phyloP scores from a whole-genome alignment of 108 stramenopile species.

The Conticribra guillardii region DNA sequence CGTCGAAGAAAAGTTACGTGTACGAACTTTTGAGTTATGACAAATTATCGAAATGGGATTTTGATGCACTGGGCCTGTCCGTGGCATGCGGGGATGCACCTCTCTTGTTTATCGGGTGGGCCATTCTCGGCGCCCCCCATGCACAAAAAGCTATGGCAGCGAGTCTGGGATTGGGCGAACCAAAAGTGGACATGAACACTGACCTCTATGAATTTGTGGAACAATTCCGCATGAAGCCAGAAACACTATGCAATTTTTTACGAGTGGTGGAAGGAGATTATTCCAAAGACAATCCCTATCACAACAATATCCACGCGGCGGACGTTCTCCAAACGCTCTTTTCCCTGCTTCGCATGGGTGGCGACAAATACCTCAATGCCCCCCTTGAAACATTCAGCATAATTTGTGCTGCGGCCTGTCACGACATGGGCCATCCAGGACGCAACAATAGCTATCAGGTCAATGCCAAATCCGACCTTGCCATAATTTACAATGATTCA shows the following conservation, averaged over 20 bases:
- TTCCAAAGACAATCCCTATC: slow-evolving; percentile 50
- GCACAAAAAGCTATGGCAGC: slow-evolving; percentile 39
- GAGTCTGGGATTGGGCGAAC: slow-evolving; percentile 23
- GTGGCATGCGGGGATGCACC: slow-evolving; percentile 21
- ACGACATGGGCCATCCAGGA: slow-evolving; percentile 81
- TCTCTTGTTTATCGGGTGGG: slow-evolving; percentile 43
- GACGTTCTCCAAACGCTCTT: slow-evolving; percentile 61
- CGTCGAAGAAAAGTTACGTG: not conserved
- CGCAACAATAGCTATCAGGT: slow-evolving; percentile 68
- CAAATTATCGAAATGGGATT: slow-evolving; percentile 36
- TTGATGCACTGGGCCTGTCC: slow-evolving; percentile 26
- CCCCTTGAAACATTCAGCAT: slow-evolving; percentile 39
- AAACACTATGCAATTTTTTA: slow-evolving; percentile 46
- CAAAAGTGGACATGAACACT: slow-evolving; percentile 8
- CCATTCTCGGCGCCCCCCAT: slow-evolving; percentile 41
- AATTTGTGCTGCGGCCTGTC: slow-evolving; percentile 36
- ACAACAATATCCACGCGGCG: slow-evolving; percentile 67
- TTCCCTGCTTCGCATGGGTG: slow-evolving; percentile 52
- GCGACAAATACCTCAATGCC: slow-evolving; percentile 21
- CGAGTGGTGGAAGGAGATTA: slow-evolving; percentile 50
- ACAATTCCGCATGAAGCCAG: slow-evolving; percentile 39
- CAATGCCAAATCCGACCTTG: slow-evolving; percentile 46
- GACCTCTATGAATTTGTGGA: slow-evolving; percentile 50
- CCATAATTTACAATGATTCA: slow-evolving; percentile 72
- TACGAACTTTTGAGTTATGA: slow-evolving; percentile 22